Percentiles rank a stretch among this genome's conserved stretches.
Evolutionary conservation across 805 yeast genomes (phyloP).

Genomic region (Henningerozyma blattae): DNA sequence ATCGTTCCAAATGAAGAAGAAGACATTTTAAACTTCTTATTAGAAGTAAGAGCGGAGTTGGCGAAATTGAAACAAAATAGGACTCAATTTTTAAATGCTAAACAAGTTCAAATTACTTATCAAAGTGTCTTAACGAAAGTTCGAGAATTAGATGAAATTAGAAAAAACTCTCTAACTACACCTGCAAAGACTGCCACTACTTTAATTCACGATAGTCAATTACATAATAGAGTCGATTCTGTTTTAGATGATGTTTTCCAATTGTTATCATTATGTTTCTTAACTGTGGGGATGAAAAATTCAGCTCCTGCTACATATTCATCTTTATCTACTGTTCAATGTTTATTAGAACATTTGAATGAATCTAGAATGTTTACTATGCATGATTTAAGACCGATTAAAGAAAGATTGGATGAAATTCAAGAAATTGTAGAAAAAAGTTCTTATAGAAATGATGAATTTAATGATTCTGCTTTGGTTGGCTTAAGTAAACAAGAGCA

Average conservation of each 20-base stretch:
- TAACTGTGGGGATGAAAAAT: slow-evolving; percentile 83
- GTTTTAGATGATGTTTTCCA: slow-evolving; percentile 85
- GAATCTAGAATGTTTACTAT: slow-evolving; percentile 76
- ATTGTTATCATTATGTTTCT: slow-evolving; percentile 69
- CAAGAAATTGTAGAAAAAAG: slow-evolving; percentile 42
- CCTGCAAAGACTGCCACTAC: slow-evolving; percentile 15
- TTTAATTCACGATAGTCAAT: slow-evolving; percentile 16
- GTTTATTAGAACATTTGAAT: slow-evolving; percentile 68
- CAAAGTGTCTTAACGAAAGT: slow-evolving; percentile 43
- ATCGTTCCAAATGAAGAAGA: slow-evolving; percentile 28
- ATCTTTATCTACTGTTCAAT: slow-evolving; percentile 73
- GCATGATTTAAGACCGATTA: slow-evolving; percentile 72
- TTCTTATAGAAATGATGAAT: slow-evolving; percentile 10
- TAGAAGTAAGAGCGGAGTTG: slow-evolving; percentile 31
- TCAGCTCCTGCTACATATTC: slow-evolving; percentile 93
- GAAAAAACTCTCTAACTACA: slow-evolving; percentile 25
- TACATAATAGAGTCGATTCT: slow-evolving; percentile 47
- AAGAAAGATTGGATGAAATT: slow-evolving; percentile 61
- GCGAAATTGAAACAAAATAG: slow-evolving; percentile 50
- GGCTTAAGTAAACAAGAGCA: slow-evolving; percentile 9
- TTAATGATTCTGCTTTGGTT: slow-evolving; percentile 10
- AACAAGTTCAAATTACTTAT: slow-evolving; percentile 52
- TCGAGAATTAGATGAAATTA: slow-evolving; percentile 38
- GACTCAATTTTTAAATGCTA: slow-evolving; percentile 50
- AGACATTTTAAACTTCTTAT: slow-evolving; percentile 28